Evolutionary conservation across 108 stramenopile species (phyloP), one percentile per base, ranked within the genome.

Genomic region (Nannochloropsis salina): DNA sequence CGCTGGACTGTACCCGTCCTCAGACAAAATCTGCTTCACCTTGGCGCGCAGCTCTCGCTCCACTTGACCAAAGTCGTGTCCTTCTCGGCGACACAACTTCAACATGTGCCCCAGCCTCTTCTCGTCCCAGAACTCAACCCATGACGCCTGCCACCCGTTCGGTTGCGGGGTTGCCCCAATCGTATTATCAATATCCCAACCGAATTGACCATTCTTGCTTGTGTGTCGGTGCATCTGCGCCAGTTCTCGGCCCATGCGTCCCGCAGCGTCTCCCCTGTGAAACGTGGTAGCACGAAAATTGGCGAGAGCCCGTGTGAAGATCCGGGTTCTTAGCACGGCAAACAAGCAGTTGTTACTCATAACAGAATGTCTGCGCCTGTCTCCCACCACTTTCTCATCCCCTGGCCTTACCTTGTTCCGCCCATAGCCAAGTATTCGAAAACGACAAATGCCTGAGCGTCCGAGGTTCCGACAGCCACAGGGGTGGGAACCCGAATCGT

Each of bases 351-450:
- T 1, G 10, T 61, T 10, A 1, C 10, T 15, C 15, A 61, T 15
- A 61, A 15, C 51, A 61, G 51, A 15, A 61, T 61, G 1, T 61
- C 10, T 61, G 51, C 15, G 18, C 20, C 31, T 81, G 2, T 40
- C 81, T 81, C 3, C 22, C 5, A 41, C 41, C 5, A 10, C 40
- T 41, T 6, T 41, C 41, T 21, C 31, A n/a, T 81, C 81, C 81
- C 81, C 11, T 81, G 0, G 11, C 11, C 22, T 81, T 81, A 41
- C 81, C 22, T 41, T 20, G 11, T 41, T 40, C 80, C 44, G 41
- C 93, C 92, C 85, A 95, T 93, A 42, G 93, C 89, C 44, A 95
- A 85, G 85, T 94, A 93, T 86, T 94, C 95, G 86, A 95, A 94
- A 9, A 95, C 42, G 3, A 87, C 92, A 92, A 92, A 95, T 4